Conservation (phyloP, 73 alveolate species). For the Stentor roeselii region DNA sequence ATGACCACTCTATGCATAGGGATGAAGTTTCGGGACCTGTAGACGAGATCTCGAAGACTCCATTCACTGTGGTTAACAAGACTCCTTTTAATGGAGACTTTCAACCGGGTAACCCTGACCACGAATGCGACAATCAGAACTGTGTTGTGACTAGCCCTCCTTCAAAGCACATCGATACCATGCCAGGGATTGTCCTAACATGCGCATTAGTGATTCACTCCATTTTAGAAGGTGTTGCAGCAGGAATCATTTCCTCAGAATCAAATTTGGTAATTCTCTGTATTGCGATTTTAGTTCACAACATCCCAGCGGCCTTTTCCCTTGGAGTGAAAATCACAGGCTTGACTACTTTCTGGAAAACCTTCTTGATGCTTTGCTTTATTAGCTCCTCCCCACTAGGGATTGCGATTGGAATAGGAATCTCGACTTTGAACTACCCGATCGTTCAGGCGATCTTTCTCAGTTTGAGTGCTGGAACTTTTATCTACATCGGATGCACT, state of each 20-base stretch:
- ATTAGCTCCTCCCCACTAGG: constrained; percentile 60
- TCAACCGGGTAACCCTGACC: background rate
- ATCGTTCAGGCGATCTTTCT: constrained; percentile 50
- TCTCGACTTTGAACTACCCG: constrained; percentile 17
- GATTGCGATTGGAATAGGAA: constrained; percentile 42
- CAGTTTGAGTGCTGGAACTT: constrained; percentile 74
- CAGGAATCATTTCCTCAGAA: constrained; percentile 44
- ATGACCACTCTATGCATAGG: too few relatives aligned
- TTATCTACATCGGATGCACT: constrained; percentile 71
- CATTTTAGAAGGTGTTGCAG: constrained; percentile 69
- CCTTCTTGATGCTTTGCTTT: constrained; percentile 38
- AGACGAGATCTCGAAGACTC: background rate
- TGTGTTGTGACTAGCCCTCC: background rate
- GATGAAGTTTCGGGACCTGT: too few relatives aligned
- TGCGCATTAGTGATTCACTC: constrained; percentile 65
- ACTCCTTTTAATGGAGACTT: background rate
- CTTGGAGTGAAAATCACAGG: constrained; percentile 67
- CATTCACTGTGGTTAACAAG: background rate
- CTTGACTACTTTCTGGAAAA: constrained; percentile 12
- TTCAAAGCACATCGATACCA: background rate
- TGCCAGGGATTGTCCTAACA: constrained; percentile 42
- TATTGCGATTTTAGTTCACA: constrained; percentile 77
- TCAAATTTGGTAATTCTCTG: constrained; percentile 47
- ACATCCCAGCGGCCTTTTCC: constrained; percentile 86
- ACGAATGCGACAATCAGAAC: background rate